These are phyloP conservation scores for Podaxis sp. DNA, from an alignment of 768 basidiomycete species.

Conservation along the genomic window DNA sequence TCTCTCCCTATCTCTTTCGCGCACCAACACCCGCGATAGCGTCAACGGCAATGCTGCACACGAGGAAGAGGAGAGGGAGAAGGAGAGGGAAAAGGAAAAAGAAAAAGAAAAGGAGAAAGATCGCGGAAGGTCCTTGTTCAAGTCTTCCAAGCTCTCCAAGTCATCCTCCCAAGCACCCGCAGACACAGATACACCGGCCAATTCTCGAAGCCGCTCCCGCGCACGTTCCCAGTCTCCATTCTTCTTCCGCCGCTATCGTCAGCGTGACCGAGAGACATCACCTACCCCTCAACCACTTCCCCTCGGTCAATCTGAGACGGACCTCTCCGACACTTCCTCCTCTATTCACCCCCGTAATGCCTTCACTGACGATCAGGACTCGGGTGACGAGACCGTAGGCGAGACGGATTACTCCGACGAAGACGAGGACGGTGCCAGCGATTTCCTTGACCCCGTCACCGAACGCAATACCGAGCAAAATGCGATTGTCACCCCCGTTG, in stretches of 20 bases:
- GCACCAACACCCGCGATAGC: constrained; percentile 45
- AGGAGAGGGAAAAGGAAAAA: background rate
- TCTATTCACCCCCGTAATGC: constrained; percentile 60
- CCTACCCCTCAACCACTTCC: constrained; percentile 57
- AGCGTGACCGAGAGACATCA: constrained; percentile 58
- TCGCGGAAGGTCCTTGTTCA: constrained; percentile 54
- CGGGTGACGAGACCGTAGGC: constrained; percentile 61
- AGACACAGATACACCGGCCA: constrained; percentile 30
- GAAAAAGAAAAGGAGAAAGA: constrained; percentile 30
- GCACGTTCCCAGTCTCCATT: constrained; percentile 75
- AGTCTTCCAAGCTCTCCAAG: constrained; percentile 34
- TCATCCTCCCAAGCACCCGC: constrained; percentile 41
- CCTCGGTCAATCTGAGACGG: constrained; percentile 62
- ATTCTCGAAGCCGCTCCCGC: constrained; percentile 45
- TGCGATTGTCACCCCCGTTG: constrained; percentile 45
- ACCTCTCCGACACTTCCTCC: constrained; percentile 56
- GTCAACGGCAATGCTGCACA: constrained; percentile 33
- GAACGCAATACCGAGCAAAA: constrained; percentile 89
- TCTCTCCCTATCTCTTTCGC: constrained; percentile 61
- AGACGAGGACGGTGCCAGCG: constrained; percentile 57
- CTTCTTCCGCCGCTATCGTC: constrained; percentile 68
- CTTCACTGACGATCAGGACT: constrained; percentile 58
- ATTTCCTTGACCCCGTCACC: constrained; percentile 72
- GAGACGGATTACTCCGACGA: constrained; percentile 61
- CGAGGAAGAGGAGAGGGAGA: background rate